Base-by-base conservation (phyloP, 106 monocot species). In the Apostasia ramifera region DNA sequence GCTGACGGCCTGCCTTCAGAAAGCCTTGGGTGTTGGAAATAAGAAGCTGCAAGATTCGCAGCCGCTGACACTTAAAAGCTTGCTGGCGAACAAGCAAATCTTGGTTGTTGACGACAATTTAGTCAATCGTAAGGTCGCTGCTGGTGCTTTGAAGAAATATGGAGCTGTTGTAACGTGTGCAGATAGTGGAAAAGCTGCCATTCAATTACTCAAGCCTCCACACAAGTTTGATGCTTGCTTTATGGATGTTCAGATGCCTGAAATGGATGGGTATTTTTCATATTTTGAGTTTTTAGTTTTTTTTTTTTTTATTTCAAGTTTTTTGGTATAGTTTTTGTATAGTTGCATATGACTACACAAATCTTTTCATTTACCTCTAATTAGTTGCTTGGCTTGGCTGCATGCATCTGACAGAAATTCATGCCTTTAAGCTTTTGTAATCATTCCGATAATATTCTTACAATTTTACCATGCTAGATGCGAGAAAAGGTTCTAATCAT, bases 241-340 rank as follows among this genome's bases (percentile, higher is more conserved):
- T 71, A 94, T 94, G 93, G 93, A 94, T 80, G 86, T 90, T 67
- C 93, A 94, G 57, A 94, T 94, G 93, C 93, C 93, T 12, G 89
- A 94, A 71, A 94, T 94, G 89, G 93, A 94, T 70, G 89, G 93
- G 93, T 94, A 87, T 44, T 45, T 62, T 62, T 44, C 11, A 14
- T 14, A 4, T 45, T 48, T 61, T 39, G 48, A 57, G 39, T 44
- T 12, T 43, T 61, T 69, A 48, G 3, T 45, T 51, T n/a, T 6
- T 70, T 43, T 70, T 43, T 38, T 63, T 2, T 7, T 55, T 0
- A 63, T 44, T 46, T 2, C 15, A 40, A 63, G 11, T n/a, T 60
- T 54, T 6, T 63, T 51, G 5, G 50, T 15, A 41, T 40, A 37
- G 11, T 47, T 39, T 39, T 26, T 10, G 46, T n/a, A 6, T 40